Base-by-base conservation (phyloP, 768 basidiomycete species). In the Boletus edulis region DNA sequence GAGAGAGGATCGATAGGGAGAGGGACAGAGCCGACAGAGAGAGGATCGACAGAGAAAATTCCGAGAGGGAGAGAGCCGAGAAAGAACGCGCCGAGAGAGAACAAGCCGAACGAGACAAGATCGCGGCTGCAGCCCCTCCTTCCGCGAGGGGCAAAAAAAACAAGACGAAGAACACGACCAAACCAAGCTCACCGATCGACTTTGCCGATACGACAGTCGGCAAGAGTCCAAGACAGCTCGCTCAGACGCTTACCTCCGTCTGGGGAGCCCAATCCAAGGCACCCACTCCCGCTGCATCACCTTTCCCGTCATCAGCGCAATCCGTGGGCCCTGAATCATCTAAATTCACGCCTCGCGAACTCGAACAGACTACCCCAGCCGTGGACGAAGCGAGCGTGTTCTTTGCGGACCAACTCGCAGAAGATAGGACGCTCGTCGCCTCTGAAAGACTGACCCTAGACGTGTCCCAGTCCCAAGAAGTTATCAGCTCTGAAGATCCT, bases 191-290 rank as follows among this genome's bases (percentile, higher is more conserved):
- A 17, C 67, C 70, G 29, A 56, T 77, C 63, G 69, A 74, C 58
- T 51, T 67, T 58, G 63, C 68, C 62, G 61, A 77, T 67, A 59
- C 72, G 15, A 64, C 72, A 18, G 73, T 73, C 22, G 72, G 75
- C 29, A 73, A 73, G 45, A 72, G 72, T 35, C 65, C 75, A 13
- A 68, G 70, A 12, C 72, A 67, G 49, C 72, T 82, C 20, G 76
- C 63, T 1, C 72, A 82, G 2, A 62, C 76, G 5, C 75, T 82
- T 42, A 74, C 64, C 20, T 74, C 80, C 0, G 72, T 81, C 6
- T 83, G 83, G 81, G 83, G 82, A 29, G 59, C 71, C 5, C 63
- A 67, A 42, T 64, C 63, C 57, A 66, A 64, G 56, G 56, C 60
- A 24, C 49, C 55, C 58, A 65, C 70, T 40, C 64, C 72, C 48